A percentile compares a stretch with the other conserved stretches of the same genome.
These are phyloP conservation scores for Murraya paniculata DNA, from an alignment of 345 rosid genomes.

Conservation along the genomic window DNA sequence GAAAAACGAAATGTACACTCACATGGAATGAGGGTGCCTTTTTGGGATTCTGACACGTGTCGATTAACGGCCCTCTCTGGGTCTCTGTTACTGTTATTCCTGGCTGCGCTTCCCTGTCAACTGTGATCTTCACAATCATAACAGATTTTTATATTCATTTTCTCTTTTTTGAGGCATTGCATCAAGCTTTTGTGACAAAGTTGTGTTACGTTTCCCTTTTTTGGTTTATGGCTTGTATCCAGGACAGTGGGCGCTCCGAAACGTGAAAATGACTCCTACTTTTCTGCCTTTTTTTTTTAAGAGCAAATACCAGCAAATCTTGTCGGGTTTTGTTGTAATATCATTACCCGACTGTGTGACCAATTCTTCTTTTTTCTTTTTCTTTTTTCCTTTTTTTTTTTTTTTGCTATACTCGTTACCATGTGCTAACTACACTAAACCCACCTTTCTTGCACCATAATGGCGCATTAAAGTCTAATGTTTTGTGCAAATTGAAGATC, in stretches of 20 bases:
- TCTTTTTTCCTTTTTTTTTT: no score
- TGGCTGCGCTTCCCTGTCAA: not conserved
- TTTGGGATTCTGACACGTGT: conserved; percentile 1
- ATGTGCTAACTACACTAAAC: not conserved
- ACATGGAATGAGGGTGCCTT: not conserved
- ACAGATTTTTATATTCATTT: not conserved
- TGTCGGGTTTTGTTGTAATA: not conserved
- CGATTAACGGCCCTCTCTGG: no score
- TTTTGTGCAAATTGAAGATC: not conserved
- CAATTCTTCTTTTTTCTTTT: no score
- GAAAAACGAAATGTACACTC: not conserved
- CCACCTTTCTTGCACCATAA: not conserved
- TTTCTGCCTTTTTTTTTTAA: not conserved
- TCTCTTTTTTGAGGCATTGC: not conserved
- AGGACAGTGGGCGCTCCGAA: not conserved
- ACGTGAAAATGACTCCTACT: not conserved
- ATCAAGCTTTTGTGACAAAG: not conserved
- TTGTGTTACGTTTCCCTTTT: not conserved
- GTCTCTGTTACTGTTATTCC: not conserved
- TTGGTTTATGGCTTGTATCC: conserved; percentile 3
- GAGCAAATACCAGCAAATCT: not conserved
- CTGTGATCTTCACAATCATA: not conserved
- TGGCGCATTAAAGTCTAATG: no score
- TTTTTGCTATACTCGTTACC: not conserved
- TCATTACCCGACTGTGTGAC: no score